Evolutionary conservation across 2,329 filamentous ascomycete species (phyloP).

Genomic region (Diaporthe humulicola): DNA sequence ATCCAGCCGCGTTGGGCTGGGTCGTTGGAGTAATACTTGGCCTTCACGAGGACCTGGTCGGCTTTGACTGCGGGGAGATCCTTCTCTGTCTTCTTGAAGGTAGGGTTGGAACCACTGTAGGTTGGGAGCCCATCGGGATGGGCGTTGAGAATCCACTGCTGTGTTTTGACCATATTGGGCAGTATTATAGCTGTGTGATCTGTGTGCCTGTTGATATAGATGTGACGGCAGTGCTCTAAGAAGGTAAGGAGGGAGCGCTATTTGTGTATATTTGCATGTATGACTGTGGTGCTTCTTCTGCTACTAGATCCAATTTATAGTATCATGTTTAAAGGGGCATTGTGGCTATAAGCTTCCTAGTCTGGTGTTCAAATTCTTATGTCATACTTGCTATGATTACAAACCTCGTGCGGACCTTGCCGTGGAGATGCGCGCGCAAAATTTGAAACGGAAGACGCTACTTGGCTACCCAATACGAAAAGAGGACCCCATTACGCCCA

Average conservation of each 20-base stretch:
- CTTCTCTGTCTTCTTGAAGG: constrained; percentile 9
- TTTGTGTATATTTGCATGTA: not conserved
- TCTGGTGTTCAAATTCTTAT: not conserved
- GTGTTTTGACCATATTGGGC: constrained; percentile 20
- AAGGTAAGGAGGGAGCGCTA: not conserved
- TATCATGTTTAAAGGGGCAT: not conserved
- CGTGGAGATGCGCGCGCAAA: not conserved
- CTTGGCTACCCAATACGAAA: not conserved
- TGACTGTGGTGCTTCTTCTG: not conserved
- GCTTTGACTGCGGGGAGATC: constrained; percentile 63
- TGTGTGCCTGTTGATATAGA: not conserved
- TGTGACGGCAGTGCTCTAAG: not conserved
- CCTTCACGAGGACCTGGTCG: constrained; percentile 73
- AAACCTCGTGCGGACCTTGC: not conserved
- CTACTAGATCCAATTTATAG: not conserved
- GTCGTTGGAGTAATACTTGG: constrained; percentile 77
- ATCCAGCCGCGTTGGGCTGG: constrained; percentile 84
- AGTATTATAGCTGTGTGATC: not conserved
- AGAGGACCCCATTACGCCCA: constrained; percentile 16
- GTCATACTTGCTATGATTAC: not conserved
- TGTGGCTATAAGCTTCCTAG: not conserved
- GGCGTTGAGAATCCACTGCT: constrained; percentile 25
- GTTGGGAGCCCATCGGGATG: constrained; percentile 23
- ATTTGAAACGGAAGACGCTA: not conserved
- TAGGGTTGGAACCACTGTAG: constrained; percentile 14